phyloP scores from a whole-genome alignment of 2,329 filamentous ascomycete species.

The Trichocomaceae sp. region DNA sequence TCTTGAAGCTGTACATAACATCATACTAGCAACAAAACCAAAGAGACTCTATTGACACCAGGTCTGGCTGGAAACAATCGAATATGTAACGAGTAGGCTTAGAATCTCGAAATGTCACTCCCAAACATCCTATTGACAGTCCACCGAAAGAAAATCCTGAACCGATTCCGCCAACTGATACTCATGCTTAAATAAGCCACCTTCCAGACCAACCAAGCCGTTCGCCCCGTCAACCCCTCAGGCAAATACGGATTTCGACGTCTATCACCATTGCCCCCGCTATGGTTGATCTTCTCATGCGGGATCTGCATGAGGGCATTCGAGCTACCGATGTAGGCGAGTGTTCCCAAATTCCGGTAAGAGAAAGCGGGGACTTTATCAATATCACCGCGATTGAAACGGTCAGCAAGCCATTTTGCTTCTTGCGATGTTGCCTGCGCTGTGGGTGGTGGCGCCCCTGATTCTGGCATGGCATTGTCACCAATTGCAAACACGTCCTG shows the following conservation, averaged over 20 bases:
- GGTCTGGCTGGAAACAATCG: background rate
- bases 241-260: constrained; percentile 26
- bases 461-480: constrained; percentile 51
- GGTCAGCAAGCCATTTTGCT: constrained; percentile 51
- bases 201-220: constrained; percentile 40
- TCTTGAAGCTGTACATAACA: too few relatives aligned
- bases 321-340: constrained; percentile 55
- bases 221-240: constrained; percentile 33
- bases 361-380: constrained; percentile 38
- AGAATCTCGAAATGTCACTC: constrained; percentile 40
- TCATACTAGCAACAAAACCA: too few relatives aligned
- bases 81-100: background rate
- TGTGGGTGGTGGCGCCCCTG: constrained; percentile 49
- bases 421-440: constrained; percentile 56
- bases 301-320: constrained; percentile 51
- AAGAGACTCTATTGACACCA: too few relatives aligned
- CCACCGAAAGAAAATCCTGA: constrained; percentile 38
- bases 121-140: constrained; percentile 38
- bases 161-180: constrained; percentile 42
- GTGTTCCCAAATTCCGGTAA: constrained; percentile 51
- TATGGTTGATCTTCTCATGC: constrained; percentile 15
- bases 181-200: constrained; percentile 42
- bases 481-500: constrained; percentile 51
- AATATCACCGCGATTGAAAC: constrained; percentile 47
- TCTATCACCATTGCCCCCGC: constrained; percentile 9